A percentile compares a stretch with the other conserved stretches of the same genome.
These are phyloP conservation scores for Malassezia restricta DNA, from an alignment of 1,284 basidiomycete genomes.

Conservation along the genomic window DNA sequence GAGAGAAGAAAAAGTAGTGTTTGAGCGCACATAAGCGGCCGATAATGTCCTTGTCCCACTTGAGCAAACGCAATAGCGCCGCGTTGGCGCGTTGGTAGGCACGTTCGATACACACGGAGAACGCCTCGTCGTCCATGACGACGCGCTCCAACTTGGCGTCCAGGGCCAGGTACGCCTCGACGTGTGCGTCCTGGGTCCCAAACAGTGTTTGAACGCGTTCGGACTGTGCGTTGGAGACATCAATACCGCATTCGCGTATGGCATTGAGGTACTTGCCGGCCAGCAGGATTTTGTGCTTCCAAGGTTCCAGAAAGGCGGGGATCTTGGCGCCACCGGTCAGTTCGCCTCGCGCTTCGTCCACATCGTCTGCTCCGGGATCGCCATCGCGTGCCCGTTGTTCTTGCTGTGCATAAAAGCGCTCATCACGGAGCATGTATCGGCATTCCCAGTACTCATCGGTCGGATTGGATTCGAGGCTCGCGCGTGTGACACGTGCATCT, in stretches of 20 bases:
- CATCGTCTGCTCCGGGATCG: slow-evolving; percentile 15
- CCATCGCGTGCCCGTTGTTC: slow-evolving; percentile 27
- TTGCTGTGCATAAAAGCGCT: slow-evolving; percentile 26
- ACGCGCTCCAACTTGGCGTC: slow-evolving; percentile 15
- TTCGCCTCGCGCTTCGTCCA: slow-evolving; percentile 48
- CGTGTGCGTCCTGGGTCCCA: slow-evolving; percentile 15
- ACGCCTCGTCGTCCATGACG: slow-evolving; percentile 38
- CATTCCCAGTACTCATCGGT: slow-evolving; percentile 46
- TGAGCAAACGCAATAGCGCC: slow-evolving; percentile 33
- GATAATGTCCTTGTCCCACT: slow-evolving; percentile 40
- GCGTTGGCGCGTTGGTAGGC: slow-evolving; percentile 42
- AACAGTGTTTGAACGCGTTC: slow-evolving; percentile 11
- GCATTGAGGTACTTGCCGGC: slow-evolving; percentile 46
- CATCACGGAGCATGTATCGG: slow-evolving; percentile 42
- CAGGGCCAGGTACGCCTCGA: slow-evolving; percentile 1
- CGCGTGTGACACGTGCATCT: slow-evolving; percentile 40
- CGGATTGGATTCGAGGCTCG: slow-evolving; percentile 37
- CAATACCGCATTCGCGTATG: slow-evolving; percentile 43
- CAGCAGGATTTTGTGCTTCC: slow-evolving; percentile 44
- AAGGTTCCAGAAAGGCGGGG: slow-evolving; percentile 41
- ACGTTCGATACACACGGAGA: slow-evolving; percentile 35
- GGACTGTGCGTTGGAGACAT: slow-evolving; percentile 19
- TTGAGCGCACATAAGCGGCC: slow-evolving; percentile 35
- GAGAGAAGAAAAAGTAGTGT: slow-evolving; percentile 44
- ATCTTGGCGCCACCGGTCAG: slow-evolving; percentile 44